A percentile compares a stretch with the other conserved stretches of the same genome.
Evolutionary conservation across 1,284 basidiomycete species (phyloP).

Genomic region (Xanthoconium separans): DNA sequence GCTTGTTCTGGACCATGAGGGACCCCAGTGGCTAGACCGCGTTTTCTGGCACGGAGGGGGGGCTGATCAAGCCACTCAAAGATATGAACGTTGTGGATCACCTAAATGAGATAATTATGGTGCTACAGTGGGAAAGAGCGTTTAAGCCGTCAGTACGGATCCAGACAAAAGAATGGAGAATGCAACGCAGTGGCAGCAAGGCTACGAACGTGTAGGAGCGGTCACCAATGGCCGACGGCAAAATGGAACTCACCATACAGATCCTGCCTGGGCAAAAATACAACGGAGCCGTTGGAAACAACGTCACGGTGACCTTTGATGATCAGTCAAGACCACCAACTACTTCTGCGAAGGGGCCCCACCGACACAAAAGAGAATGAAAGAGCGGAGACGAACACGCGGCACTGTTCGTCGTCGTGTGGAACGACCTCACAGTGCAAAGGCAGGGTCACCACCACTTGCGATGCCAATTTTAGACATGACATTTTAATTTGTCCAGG

Average conservation of each 20-base stretch:
- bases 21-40: slow-evolving; percentile 29
- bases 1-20: slow-evolving; percentile 35
- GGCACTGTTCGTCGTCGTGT: slow-evolving; percentile 21
- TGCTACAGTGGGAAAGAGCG: slow-evolving; percentile 24
- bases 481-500: slow-evolving; percentile 8
- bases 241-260: slow-evolving; percentile 28
- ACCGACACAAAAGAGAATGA: slow-evolving; percentile 12
- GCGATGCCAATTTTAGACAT: slow-evolving; percentile 10
- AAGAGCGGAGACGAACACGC: slow-evolving; percentile 17
- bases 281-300: slow-evolving; percentile 3
- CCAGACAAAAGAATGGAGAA: slow-evolving; percentile 21
- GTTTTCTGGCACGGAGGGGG: slow-evolving; percentile 25
- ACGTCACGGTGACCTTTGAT: slow-evolving; percentile 9
- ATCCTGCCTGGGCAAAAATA: slow-evolving; percentile 7
- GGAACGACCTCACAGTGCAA: slow-evolving; percentile 6
- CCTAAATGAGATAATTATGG: slow-evolving; percentile 31
- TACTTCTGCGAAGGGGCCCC: not conserved
- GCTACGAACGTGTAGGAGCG: slow-evolving; percentile 31
- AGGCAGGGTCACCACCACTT: slow-evolving; percentile 1
- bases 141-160: slow-evolving; percentile 20
- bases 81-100: slow-evolving; percentile 31
- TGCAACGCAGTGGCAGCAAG: slow-evolving; percentile 41
- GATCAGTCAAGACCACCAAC: slow-evolving; percentile 31
- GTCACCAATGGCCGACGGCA: slow-evolving; percentile 11
- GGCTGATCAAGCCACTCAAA: slow-evolving; percentile 24